A percentile compares a stretch with the other conserved stretches of the same genome.
Evolutionary conservation across 1,139 yeast genomes (phyloP).

Genomic region (Arxiozyma telluris): DNA sequence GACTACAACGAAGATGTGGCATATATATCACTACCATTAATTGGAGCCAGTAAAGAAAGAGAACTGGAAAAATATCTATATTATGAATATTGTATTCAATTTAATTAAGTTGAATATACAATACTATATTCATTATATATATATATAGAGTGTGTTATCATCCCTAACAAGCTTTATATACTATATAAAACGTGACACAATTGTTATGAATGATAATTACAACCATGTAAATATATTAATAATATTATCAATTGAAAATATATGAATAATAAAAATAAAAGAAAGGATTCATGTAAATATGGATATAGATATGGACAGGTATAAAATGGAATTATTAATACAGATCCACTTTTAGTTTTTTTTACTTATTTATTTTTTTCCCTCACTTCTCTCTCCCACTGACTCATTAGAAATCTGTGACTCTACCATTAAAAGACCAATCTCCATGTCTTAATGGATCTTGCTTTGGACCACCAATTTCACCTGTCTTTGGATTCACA

Average conservation of each 20-base stretch:
- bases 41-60: not conserved
- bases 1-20: not conserved
- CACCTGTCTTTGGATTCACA: constrained; percentile 87
- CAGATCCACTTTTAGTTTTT: not conserved
- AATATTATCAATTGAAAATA: not conserved
- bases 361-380: not conserved
- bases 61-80: too few species aligned
- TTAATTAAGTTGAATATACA: too few species aligned
- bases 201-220: not conserved
- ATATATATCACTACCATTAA: not conserved
- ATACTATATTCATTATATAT: not conserved
- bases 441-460: constrained; percentile 92
- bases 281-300: too few species aligned
- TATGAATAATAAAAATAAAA: not conserved
- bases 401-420: constrained; percentile 66
- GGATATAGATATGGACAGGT: not conserved
- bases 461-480: constrained; percentile 96
- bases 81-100: too few species aligned
- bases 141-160: too few species aligned
- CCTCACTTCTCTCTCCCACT: not conserved
- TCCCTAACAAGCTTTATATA: not conserved
- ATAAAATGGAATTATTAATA: too few species aligned
- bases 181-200: too few species aligned
- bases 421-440: constrained; percentile 92
- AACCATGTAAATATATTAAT: constrained; percentile 3